phyloP scores from a whole-genome alignment of 176 grass and related monocot species.

The Cenchrus purpureus region DNA sequence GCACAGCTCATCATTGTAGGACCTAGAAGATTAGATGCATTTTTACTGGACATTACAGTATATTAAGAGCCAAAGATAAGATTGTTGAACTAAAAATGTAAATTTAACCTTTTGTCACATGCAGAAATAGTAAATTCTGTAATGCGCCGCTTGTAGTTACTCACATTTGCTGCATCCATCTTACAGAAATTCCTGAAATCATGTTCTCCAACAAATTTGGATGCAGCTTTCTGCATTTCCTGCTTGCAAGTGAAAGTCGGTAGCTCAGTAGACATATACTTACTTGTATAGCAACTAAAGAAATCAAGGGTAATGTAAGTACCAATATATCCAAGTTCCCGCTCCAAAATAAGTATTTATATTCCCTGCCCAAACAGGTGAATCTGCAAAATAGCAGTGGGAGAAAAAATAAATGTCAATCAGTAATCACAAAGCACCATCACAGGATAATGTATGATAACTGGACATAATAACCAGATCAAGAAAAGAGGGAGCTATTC shows the following conservation, averaged over 20 bases:
- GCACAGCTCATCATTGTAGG: constrained; percentile 75
- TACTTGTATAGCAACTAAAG: not conserved
- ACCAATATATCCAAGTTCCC: constrained; percentile 68
- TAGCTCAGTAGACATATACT: not conserved
- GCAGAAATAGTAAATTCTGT: constrained; percentile 81
- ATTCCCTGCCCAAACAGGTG: constrained; percentile 88
- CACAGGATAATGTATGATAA: not conserved
- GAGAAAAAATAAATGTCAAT: constrained; percentile 15
- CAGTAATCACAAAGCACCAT: constrained; percentile 3
- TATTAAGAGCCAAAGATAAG: constrained; percentile 29
- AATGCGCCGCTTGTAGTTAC: constrained; percentile 79
- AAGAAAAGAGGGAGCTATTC: not conserved
- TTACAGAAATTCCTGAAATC: constrained; percentile 99
- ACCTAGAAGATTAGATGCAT: constrained; percentile 48
- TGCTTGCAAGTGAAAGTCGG: constrained; percentile 46
- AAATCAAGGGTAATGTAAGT: constrained; percentile 41
- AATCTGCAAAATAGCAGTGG: constrained; percentile 65
- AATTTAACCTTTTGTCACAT: constrained; percentile 65
- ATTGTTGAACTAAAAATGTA: constrained; percentile 28
- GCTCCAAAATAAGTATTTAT: constrained; percentile 93
- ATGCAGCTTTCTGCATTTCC: constrained; percentile 85
- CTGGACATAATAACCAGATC: not conserved
- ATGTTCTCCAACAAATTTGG: constrained; percentile 81
- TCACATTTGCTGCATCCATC: constrained; percentile 95
- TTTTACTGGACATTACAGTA: constrained; percentile 3